These are phyloP conservation scores for Oropetium thomaeum DNA, from an alignment of 176 grass and related monocot genomes.

Conservation along the genomic window DNA sequence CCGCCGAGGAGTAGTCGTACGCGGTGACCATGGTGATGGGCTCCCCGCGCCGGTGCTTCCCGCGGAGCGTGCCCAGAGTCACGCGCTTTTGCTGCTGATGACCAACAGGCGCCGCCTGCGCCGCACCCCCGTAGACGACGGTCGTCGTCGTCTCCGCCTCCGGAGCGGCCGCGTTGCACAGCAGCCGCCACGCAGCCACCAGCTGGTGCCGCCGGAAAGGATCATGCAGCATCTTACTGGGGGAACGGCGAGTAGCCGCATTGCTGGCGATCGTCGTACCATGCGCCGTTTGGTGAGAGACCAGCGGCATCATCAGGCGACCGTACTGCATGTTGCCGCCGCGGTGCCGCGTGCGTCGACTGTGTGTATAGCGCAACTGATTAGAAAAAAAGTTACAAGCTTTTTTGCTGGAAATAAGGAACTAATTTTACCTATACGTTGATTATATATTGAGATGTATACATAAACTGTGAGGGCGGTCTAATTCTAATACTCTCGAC, in stretches of 20 bases:
- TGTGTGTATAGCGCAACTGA: background rate
- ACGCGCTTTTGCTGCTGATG: background rate
- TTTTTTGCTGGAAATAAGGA: too few species aligned
- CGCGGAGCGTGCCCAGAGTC: conserved; percentile 49
- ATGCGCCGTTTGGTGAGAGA: background rate
- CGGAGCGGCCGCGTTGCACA: background rate
- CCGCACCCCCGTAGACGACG: too few species aligned
- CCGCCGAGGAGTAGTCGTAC: conserved; percentile 94
- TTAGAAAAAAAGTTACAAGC: background rate
- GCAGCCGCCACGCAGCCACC: background rate
- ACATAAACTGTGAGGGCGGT: too few species aligned
- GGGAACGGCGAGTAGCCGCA: background rate
- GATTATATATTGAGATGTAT: too few species aligned
- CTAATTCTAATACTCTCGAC: too few species aligned
- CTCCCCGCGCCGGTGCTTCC: conserved; percentile 74
- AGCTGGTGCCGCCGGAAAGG: too few species aligned
- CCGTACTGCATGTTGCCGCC: background rate
- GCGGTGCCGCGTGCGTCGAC: too few species aligned
- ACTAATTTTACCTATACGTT: too few species aligned
- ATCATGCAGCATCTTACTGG: background rate
- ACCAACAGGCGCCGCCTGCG: too few species aligned
- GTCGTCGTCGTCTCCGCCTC: background rate
- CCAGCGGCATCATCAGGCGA: background rate
- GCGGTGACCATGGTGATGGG: conserved; percentile 89
- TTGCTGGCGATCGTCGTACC: too few species aligned